A percentile compares a stretch with the other conserved stretches of the same genome.
Conservation (phyloP, 2,329 filamentous ascomycete genomes). For the Zasmidium citrigriseum region DNA sequence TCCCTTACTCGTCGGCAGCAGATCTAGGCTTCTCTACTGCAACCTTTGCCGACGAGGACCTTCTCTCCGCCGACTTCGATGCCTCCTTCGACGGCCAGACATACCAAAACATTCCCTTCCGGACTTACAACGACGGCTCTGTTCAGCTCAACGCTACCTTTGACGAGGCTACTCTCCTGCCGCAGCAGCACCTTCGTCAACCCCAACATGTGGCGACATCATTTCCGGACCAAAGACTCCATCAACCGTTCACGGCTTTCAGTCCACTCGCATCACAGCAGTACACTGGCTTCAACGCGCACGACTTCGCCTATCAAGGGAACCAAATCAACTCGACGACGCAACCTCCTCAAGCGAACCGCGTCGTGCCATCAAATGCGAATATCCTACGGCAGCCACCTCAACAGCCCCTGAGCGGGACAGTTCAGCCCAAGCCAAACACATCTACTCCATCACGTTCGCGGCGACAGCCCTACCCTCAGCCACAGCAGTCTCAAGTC, state of each 20-base stretch:
- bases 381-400: not conserved
- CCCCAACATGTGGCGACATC: not conserved
- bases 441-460: not conserved
- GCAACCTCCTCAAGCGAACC: not conserved
- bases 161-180: not conserved
- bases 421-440: not conserved
- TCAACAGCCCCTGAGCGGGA: not conserved
- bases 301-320: not conserved
- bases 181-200: not conserved
- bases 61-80: conserved; percentile 6
- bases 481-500: not conserved
- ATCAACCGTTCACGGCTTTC: not conserved
- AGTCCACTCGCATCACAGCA: not conserved
- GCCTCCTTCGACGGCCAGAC: conserved; percentile 1
- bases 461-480: not conserved
- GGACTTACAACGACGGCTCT: not conserved
- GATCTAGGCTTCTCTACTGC: not conserved
- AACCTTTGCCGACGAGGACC: conserved; percentile 8
- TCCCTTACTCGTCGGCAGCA: conserved; percentile 4
- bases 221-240: not conserved
- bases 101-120: conserved; percentile 1
- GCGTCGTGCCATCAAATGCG: not conserved
- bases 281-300: not conserved
- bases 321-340: not conserved
- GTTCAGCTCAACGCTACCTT: conserved; percentile 3